Conservation (phyloP, 2,329 filamentous ascomycete genomes). For the Cladobotryum protrusum region DNA sequence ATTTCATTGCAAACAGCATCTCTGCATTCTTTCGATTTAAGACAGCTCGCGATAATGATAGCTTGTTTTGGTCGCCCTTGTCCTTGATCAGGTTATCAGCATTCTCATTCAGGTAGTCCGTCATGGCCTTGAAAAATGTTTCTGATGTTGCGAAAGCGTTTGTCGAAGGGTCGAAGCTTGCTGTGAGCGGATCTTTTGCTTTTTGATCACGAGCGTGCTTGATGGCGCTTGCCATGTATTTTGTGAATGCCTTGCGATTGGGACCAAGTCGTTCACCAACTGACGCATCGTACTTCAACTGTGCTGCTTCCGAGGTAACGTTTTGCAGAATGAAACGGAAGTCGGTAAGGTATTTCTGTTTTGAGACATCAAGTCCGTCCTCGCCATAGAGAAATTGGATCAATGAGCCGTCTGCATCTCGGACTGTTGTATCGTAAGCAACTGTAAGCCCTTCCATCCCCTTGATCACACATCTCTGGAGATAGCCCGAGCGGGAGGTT, state of each 20-base stretch:
- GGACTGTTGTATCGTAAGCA: conserved; percentile 88
- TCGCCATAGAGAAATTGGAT: conserved; percentile 96
- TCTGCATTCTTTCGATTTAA: conserved; percentile 69
- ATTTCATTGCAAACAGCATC: conserved; percentile 83
- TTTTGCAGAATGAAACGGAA: conserved; percentile 90
- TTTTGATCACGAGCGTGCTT: conserved; percentile 58
- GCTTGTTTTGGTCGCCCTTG: conserved; percentile 33
- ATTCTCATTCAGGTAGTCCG: conserved; percentile 74
- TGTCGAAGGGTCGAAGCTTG: conserved; percentile 67
- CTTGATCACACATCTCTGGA: conserved; percentile 96
- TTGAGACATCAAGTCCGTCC: conserved; percentile 89
- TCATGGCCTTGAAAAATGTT: conserved; percentile 67
- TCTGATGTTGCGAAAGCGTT: conserved; percentile 86
- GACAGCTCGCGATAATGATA: conserved; percentile 28
- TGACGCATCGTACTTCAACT: conserved; percentile 60
- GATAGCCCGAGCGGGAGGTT: conserved; percentile 91
- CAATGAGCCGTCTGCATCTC: conserved; percentile 87
- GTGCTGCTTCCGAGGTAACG: conserved; percentile 69
- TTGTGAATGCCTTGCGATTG: conserved; percentile 56
- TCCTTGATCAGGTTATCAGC: conserved; percentile 50
- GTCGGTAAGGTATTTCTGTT: conserved; percentile 84
- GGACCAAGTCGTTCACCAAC: conserved; percentile 40
- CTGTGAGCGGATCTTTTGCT: conserved; percentile 67
- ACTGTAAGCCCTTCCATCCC: conserved; percentile 94
- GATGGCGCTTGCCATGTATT: conserved; percentile 74